Percentiles rank a stretch among this genome's conserved stretches.
phyloP scores from a whole-genome alignment of 2,329 filamentous ascomycete species.

The Aspergillus pseudonomiae region DNA sequence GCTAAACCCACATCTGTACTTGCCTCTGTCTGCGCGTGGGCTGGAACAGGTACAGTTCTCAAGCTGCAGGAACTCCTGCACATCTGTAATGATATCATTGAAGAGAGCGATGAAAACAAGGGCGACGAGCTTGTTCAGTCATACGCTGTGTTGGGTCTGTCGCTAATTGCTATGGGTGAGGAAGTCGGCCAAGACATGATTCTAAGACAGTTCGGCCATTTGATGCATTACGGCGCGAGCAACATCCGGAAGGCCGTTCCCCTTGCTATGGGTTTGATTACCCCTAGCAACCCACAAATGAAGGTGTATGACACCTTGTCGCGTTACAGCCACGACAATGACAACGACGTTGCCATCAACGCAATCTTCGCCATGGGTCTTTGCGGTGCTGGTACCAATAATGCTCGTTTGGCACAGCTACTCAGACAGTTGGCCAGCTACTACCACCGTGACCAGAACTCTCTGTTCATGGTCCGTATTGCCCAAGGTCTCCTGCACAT shows the following conservation, averaged over 20 bases:
- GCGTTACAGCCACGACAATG: constrained; percentile 96
- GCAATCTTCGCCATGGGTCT: constrained; percentile 99
- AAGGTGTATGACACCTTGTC: constrained; percentile 99
- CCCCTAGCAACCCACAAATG: constrained; percentile 98
- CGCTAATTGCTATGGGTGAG: constrained; percentile 95
- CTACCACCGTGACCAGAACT: constrained; percentile 95
- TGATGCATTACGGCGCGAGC: constrained; percentile 98
- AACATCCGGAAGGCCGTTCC: constrained; percentile 97
- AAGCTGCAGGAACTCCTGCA: constrained; percentile 97
- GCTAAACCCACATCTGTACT: constrained; percentile 93
- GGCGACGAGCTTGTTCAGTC: constrained; percentile 93
- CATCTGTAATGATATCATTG: constrained; percentile 96
- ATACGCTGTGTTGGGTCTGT: constrained; percentile 92
- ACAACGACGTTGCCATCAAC: constrained; percentile 97
- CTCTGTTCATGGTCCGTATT: constrained; percentile 98
- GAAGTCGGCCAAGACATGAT: constrained; percentile 99
- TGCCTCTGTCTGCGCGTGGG: constrained; percentile 96
- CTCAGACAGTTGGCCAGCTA: constrained; percentile 94
- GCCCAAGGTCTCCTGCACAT: constrained; percentile 97
- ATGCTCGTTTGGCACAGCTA: constrained; percentile 91
- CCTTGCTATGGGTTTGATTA: constrained; percentile 93
- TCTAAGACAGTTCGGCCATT: constrained; percentile 90
- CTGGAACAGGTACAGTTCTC: constrained; percentile 91
- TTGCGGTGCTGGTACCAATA: constrained; percentile 94
- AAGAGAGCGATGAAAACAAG: constrained; percentile 92